Percentiles rank a stretch among this genome's conserved stretches.
phyloP scores from a whole-genome alignment of 768 basidiomycete genomes.

The Leccinum ochraceum region DNA sequence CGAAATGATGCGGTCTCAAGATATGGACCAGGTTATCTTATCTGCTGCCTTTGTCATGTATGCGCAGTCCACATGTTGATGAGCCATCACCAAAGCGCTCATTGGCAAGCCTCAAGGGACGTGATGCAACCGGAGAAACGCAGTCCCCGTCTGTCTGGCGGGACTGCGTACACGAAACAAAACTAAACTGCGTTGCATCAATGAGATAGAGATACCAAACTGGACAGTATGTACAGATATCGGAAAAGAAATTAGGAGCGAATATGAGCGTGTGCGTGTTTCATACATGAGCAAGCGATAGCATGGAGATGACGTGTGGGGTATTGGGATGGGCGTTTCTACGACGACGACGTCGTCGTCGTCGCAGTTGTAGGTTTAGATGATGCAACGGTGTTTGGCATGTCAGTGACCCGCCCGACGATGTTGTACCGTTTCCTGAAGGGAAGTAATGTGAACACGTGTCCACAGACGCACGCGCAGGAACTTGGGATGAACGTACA shows the following conservation, averaged over 20 bases:
- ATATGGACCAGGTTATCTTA: background rate
- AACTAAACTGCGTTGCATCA: background rate
- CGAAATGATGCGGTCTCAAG: background rate
- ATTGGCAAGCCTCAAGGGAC: too few relatives aligned
- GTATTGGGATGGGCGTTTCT: background rate
- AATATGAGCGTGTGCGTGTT: background rate
- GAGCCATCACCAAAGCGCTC: too few relatives aligned
- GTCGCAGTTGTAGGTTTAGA: background rate
- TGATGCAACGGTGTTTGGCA: conserved; percentile 40
- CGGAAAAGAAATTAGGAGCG: background rate
- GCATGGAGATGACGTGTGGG: background rate
- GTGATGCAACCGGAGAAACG: background rate
- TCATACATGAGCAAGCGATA: background rate
- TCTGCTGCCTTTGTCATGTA: background rate
- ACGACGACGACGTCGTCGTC: background rate
- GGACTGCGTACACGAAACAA: background rate
- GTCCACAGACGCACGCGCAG: background rate
- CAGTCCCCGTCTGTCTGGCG: background rate
- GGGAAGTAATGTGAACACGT: background rate
- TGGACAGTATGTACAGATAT: background rate
- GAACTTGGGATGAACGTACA: conserved; percentile 69
- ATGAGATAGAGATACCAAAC: background rate
- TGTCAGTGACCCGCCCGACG: conserved; percentile 70
- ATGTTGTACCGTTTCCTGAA: conserved; percentile 84
- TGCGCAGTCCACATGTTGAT: background rate